Evolutionary conservation across 495 filamentous ascomycete genomes (phyloP).

Genomic region (Sphaerosporella brunnea): DNA sequence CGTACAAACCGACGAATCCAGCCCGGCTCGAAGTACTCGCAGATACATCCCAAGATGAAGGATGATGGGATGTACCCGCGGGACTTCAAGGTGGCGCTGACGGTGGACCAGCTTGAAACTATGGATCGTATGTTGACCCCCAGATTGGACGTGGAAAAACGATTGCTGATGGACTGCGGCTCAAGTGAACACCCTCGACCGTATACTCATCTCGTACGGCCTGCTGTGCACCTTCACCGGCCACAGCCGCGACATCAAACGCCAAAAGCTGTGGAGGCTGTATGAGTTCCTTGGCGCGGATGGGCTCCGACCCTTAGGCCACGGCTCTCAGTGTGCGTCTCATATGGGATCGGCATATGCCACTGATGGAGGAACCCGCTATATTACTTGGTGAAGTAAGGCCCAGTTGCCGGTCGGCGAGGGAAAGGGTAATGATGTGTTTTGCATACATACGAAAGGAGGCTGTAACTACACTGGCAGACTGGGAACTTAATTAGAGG

Average conservation of each 20-base stretch:
- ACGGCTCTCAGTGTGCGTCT: too few species aligned
- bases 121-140: constrained; percentile 6
- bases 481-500: neutral
- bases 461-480: neutral
- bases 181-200: constrained; percentile 9
- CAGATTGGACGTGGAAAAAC: neutral
- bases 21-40: constrained; percentile 4
- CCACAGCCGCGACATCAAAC: neutral
- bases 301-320: too few species aligned
- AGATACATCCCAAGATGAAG: constrained; percentile 15
- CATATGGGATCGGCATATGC: neutral
- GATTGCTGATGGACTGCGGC: neutral
- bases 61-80: constrained; percentile 9
- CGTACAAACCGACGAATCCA: constrained; percentile 10
- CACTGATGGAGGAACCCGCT: neutral
- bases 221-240: neutral
- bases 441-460: neutral
- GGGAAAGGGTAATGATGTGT: neutral
- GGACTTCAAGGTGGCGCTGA: constrained; percentile 12
- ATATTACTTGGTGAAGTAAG: neutral
- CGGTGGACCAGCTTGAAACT: constrained; percentile 9
- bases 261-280: constrained; percentile 7
- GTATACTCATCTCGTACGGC: constrained; percentile 7
- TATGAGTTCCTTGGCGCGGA: constrained; percentile 12
- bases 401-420: too few species aligned